Evolutionary conservation across 441 rosid genomes (phyloP), one percentile per base, ranked within the genome.

Genomic region (Syzygium syzygioides): DNA sequence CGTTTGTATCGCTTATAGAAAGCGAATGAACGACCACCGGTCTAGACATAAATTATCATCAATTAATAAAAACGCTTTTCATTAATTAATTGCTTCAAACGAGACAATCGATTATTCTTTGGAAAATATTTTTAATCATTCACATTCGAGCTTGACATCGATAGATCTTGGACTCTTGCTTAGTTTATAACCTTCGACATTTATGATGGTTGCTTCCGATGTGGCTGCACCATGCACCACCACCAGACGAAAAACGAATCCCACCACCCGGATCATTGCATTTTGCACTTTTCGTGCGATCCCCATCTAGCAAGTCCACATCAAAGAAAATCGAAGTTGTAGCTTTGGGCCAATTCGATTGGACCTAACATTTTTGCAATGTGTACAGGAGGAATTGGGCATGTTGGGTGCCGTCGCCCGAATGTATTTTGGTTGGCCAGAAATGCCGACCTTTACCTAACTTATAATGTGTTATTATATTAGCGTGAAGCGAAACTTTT

Each of bases 11-110:
- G 0, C 4, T 71, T 71, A 34, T 9, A 10, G 10, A 71, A 71
- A 71, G 11, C 5, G 23, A 68, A 68, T 30, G 25, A 68, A 32
- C 12, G 0, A 34, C 1, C 2, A 4, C 7, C 14, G 1, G 0
- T 34, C 2, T 68, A 34, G 6, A 68, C 23, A 66, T 32, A 18
- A 66, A 32, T 18, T 32, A 32, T 66, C 3, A 3, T 30, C 3
- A 11, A 3, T 9, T 4, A 32, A 68, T 68, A 0, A 18, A 66
- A 32, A 26, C 0, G 2, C 14, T 1, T 60, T 8, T 18, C 7
- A 34, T 34, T 34, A 4, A 32, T 4, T 68, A 1, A 68, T 32
- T 20, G 11, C 0, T 68, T 71, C 9, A 37, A 71, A 37, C 13
- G 26, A 71, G 37, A 12, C 3, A 23, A 23, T 12, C 1, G 5